Base-by-base conservation (phyloP, 768 basidiomycete species). In the Brasilioporus rufonigricans region DNA sequence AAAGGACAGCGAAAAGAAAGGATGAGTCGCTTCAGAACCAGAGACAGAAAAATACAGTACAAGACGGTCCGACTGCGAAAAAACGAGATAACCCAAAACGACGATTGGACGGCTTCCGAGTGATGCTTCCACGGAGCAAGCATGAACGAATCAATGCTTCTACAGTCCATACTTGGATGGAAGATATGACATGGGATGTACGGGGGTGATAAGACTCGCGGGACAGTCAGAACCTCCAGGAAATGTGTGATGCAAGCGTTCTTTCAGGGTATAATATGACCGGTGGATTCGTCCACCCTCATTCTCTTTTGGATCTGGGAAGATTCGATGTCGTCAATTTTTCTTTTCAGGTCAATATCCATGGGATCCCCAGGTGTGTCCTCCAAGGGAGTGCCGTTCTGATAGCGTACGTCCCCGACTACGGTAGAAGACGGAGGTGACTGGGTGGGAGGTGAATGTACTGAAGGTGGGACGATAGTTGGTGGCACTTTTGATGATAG, bases 241-340 rank as follows among this genome's bases (percentile, higher is more conserved):
- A 57, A 48, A 55, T 58, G 39, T 49, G 49, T 50, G 59, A 49
- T 64, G 63, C 64, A 60, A 61, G 55, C 60, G 56, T 63, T 60
- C 64, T 61, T 71, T 82, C 75, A 83, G 74, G 81, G 82, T 81
- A 85, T 81, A 71, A 73, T 72, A 66, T 74, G 71, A 44, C 73
- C 70, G 48, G 73, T 73, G 55, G 75, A 65, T 63, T 77, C 76
- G 59, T 83, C 83, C 75, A 87, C 80, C 69, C 85, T 79, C 80
- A 89, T 83, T 80, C 85, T 87, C 82, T 89, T 89, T 58, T 76
- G 72, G 52, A 80, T 79, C 61, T 82, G 80, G 33, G 61, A 68
- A 55, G 73, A 65, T 53, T 82, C 84, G 53, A 77, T 59, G 60
- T 81, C 80, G 51, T 85, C 82, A 67, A 81, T 64, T 63, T 77